Evolutionary conservation across 2,329 filamentous ascomycete species (phyloP), one percentile per base, ranked within the genome.

Genomic region (Xylariaceae sp.): DNA sequence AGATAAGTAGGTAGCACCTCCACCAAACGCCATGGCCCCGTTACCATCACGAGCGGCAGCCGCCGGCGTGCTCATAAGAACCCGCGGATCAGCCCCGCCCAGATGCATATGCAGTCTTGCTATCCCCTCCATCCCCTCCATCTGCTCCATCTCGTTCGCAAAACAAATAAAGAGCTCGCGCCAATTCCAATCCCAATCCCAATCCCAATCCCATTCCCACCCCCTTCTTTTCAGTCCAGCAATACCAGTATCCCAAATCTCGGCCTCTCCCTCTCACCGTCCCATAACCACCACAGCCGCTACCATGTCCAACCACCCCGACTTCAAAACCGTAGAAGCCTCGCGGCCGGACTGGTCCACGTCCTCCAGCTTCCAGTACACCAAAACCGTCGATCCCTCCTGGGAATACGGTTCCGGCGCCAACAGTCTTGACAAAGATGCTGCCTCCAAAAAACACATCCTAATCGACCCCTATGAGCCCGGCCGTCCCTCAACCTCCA

Each of bases 401-500:
- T 91, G 88, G 88, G 75, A 76, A 40, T 77, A 79, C 55, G 88
- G 87, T 53, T 68, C 75, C 47, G 88, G 88, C 61, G 77, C 82
- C 57, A 91, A 89, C 73, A 69, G 74, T 29, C 69, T 72, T 31
- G 57, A 65, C 54, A 54, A 61, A 27, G 26, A 8, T 7, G 12
- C 54, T 7, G 55, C 45, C 51, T 56, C 61, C 49, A 63, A 83
- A 56, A 69, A 65, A 1, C 89, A 96, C 73, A 72, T 92, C 60
- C 75, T 85, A 66, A 95, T 96, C 64, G 86, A 96, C 70, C 91
- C 91, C 0, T 84, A 91, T 69, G 86, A 79, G 53, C 74, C 83
- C 31, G 88, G 85, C 34, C 81, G 91, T 0, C 79, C 84, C 0
- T 73, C 82, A 0, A 73, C 76, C 1, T 84, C 81, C 73, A 96